Conservation (phyloP, 164 flowering plant species). For the Tinospora cordifolia region DNA sequence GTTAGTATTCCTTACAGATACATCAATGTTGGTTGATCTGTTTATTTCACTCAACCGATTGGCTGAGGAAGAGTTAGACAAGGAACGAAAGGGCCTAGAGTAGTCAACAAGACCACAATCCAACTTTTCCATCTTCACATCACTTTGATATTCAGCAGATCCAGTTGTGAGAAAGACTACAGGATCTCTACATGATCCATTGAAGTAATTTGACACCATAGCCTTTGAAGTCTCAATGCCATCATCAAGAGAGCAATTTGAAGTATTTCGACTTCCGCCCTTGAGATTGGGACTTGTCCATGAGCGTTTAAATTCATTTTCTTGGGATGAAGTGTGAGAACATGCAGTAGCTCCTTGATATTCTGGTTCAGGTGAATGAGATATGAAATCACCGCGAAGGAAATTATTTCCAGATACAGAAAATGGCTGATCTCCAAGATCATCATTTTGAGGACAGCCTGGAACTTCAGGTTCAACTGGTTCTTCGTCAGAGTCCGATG, state of each 20-base stretch:
- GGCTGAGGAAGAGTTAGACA: constrained; percentile 18
- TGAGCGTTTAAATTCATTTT: constrained; percentile 23
- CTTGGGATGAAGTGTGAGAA: constrained; percentile 12
- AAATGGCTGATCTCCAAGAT: constrained; percentile 14
- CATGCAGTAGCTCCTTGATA: constrained; percentile 20
- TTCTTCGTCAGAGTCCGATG: constrained; percentile 86
- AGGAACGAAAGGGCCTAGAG: constrained; percentile 5
- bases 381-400: constrained; percentile 15
- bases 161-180: constrained; percentile 10
- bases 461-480: constrained; percentile 27
- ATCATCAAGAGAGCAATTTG: constrained; percentile 20
- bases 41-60: constrained; percentile 20
- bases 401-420: constrained; percentile 2
- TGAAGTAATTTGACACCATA: constrained; percentile 23
- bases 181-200: constrained; percentile 21
- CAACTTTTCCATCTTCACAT: constrained; percentile 9
- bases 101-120: constrained; percentile 10
- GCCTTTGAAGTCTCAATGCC: constrained; percentile 17
- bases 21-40: constrained; percentile 16
- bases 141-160: constrained; percentile 14
- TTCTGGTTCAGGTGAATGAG: constrained; percentile 18
- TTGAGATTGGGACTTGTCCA: constrained; percentile 14
- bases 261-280: constrained; percentile 14
- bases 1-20: constrained; percentile 21
- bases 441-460: constrained; percentile 22